Base-by-base conservation (phyloP, 768 basidiomycete genomes). In the Mrakia frigida region DNA sequence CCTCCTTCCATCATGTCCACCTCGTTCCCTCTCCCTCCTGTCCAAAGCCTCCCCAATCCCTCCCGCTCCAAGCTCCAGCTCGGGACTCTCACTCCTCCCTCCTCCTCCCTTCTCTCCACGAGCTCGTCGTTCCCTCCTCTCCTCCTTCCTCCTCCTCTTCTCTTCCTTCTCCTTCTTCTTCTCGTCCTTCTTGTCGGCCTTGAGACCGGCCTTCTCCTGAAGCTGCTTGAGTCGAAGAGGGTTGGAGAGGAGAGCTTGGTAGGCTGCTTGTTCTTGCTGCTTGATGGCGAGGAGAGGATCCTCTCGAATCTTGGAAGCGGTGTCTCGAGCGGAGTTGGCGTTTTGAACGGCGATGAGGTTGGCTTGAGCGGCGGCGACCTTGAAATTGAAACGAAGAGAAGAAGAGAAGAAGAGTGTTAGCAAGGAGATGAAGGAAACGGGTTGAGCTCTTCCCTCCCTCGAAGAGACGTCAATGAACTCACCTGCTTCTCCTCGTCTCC, bases 231-330 rank as follows among this genome's bases (percentile, higher is more conserved):
- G 71, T 50, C 78, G 61, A 52, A 80, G 81, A 9, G 84, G 82
- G 43, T 82, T 79, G 61, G 81, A 81, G 78, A 80, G 80, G 70
- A 97, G 85, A 2, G 92, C 88, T 79, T 97, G 89, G 80, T 94
- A 91, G 10, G 94, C 92, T 11, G 92, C 91, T 82, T 97, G 94
- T 84, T 99, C 96, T 81, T 98, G 96, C 82, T 94, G 92, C 84
- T 98, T 98, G 85, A 99, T 98, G 21, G 92, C 93, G n/a, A 99
- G 87, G 7, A 98, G 82, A 7, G 97, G 97, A 81, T 99, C 97
- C 84, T 98, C 97, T 46, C 97, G 90, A 78, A 99, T 90, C 84
- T 99, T 98, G 39, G 94, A 86, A 31, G 94, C 91, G 61, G 93
- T 87, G 81, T 99, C 97, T 41, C 95, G 90, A 43, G 85, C 86